Base-by-base conservation (phyloP, 1,284 basidiomycete genomes). In the Paramarasmius palmivorus region DNA sequence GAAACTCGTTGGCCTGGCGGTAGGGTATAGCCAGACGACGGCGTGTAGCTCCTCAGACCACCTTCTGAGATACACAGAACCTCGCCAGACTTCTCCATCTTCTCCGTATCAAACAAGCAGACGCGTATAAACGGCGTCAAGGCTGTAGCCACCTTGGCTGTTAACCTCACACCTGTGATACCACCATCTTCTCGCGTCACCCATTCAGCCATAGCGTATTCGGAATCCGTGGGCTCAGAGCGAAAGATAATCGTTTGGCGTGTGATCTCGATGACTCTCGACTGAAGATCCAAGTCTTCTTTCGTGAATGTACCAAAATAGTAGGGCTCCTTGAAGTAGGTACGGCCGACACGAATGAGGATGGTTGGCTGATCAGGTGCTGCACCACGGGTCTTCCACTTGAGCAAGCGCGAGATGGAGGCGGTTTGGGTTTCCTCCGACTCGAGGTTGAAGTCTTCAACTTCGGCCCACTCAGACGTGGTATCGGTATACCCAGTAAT, bases 131-230 rank as follows among this genome's bases (percentile, higher is more conserved):
- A 71, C 15, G 71, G 69, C 9, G 58, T 59, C 0, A 57, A 46
- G 7, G 69, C 70, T 5, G 70, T 71, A 20, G 66, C 61, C 14
- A 63, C 52, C 52, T 73, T 72, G 4, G 66, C 66, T 10, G 64
- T 67, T n/a, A 72, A 48, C 26, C 66, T 61, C 4, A 72, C 60
- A 2, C 66, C 69, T 8, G 64, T 65, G 37, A 73, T 71, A 4
- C 20, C 49, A 14, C 49, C 35, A 5, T 49, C 53, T n/a, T 65
- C 67, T 14, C 62, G 34, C 9, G 71, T 54, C 29, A 68, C 58
- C 69, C 70, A 71, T 57, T 70, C 70, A 1, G 68, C 71, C 63
- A 68, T 63, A 0, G 68, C 67, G 53, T 58, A 73, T 51, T 71
- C 67, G 10, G 63, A 57, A 29, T 66, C 65, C 20, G 63, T 61